Evolutionary conservation across 225 moss, liverwort and hornwort genomes (phyloP), one percentile per base, ranked within the genome.

Genomic region (Neckera pumila): DNA sequence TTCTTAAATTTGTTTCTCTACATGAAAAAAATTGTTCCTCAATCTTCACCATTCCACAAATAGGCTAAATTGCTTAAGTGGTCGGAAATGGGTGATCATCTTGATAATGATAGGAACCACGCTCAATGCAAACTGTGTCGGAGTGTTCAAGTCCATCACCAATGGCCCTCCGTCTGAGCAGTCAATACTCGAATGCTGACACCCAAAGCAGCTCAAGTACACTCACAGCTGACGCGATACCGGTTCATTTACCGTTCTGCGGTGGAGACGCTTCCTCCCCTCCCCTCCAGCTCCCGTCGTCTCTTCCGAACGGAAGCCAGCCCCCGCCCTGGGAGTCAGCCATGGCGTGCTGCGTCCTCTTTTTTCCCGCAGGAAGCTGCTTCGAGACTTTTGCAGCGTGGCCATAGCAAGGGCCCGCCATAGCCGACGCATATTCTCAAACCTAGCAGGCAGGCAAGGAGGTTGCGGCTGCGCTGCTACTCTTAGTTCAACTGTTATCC

Each of bases 321-420:
- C 16, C 28, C 30, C 11, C 10, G 6, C 25, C 85, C 34, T 23
- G 49, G 63, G 76, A 79, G 89, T 89, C 89, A 84, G 89, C 80
- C 70, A 80, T 85, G 89, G 89, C 89, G 85, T 85, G 89, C 89
- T 85, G 19, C 28, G 42, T 3, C 21, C 12, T 31, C 85, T 62
- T 80, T 70, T 13, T 60, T 43, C 74, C 54, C 87, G 63, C 25
- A 74, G 51, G 74, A 34, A 43, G 47, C 79, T 70, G 69, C 40
- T 61, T 28, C 72, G 1, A 33, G 85, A 85, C 79, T 84, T 84
- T 89, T 71, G 89, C 89, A 85, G 56, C 64, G 43, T 64, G 63
- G 75, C 53, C 88, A 43, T 42, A 66, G 81, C 81, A 65, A 64
- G 81, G 89, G 89, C 86, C 86, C 83, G 87, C 90, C 87, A 87